A percentile compares a stretch with the other conserved stretches of the same genome.
These are phyloP conservation scores for Arthrocladium fulminans DNA, from an alignment of 2,329 filamentous ascomycete genomes.

Conservation along the genomic window DNA sequence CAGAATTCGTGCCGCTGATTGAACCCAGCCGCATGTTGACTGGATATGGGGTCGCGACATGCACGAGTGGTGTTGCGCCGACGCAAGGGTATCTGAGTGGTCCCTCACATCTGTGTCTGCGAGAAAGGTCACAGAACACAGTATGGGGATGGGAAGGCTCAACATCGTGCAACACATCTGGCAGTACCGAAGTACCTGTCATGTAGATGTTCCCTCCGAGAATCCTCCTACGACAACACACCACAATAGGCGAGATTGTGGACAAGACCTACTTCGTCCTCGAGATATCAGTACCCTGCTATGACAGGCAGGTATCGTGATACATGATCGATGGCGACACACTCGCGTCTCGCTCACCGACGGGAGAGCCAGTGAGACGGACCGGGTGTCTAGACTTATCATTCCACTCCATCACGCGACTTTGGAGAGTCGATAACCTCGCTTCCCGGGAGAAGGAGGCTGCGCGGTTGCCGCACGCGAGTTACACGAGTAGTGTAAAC, in stretches of 20 bases:
- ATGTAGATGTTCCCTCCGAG: slow-evolving; percentile 10
- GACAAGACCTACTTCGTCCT: slow-evolving; percentile 23
- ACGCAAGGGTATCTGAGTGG: slow-evolving; percentile 2
- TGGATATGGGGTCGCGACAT: slow-evolving; percentile 8
- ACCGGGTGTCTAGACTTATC: slow-evolving; percentile 17
- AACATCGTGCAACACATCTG: slow-evolving; percentile 10
- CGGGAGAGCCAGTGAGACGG: slow-evolving; percentile 1
- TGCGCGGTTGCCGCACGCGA: slow-evolving; percentile 6
- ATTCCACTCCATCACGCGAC: slow-evolving; percentile 25
- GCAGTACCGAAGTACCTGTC: not conserved
- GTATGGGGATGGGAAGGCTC: slow-evolving; percentile 5
- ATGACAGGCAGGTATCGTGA: slow-evolving; percentile 10
- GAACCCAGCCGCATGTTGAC: slow-evolving; percentile 7
- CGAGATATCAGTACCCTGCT: slow-evolving; percentile 18
- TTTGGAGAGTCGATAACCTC: slow-evolving; percentile 20
- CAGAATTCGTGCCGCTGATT: not conserved
- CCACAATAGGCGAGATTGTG: not conserved
- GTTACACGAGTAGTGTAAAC: not conserved
- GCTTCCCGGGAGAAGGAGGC: not conserved
- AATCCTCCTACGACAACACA: slow-evolving; percentile 6
- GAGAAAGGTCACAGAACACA: slow-evolving; percentile 5
- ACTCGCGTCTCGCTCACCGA: not conserved
- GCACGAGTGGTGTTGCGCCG: not conserved
- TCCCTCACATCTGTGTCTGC: slow-evolving; percentile 6
- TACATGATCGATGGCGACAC: slow-evolving; percentile 18